Evolutionary conservation across 371 early-diverging fungal species (phyloP), one percentile per base, ranked within the genome.

Genomic region (Mortierella sp.): DNA sequence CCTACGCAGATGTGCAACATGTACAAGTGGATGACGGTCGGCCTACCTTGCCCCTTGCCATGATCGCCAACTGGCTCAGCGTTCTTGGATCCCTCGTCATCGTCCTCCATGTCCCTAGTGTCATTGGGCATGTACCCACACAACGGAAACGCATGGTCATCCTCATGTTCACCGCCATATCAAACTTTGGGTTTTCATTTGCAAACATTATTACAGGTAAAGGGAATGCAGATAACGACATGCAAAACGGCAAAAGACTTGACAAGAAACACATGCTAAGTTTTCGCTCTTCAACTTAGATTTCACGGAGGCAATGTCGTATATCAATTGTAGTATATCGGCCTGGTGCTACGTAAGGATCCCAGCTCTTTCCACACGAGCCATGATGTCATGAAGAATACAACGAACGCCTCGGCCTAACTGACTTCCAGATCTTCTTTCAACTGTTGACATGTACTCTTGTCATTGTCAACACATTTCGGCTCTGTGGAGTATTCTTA

Each of bases 321-420:
- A 12, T 30, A 27, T 45, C 1, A 41, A 30, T 16, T 76, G 76
- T 34, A 61, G 46, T 5, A 7, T 76, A 21, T 69, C 70, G 2
- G 76, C 70, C 23, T 76, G 76, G 76, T 76, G 70, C 56, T 76
- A 76, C 62, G 76, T 76, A 70, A 62, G 70, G 16, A 12, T 5
- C 45, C 45, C 5, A 4, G 19, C 45, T 16, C 14, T 28, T 24
- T 51, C 14, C 16, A n/a, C n/a, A n/a, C n/a, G n/a, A n/a, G n/a
- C n/a, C 34, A 34, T 34, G 34, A 34, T 34, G 34, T 34, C 34
- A 34, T 34, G 34, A n/a, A n/a, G n/a, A n/a, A n/a, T n/a, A n/a
- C n/a, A n/a, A n/a, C n/a, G n/a, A n/a, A n/a, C n/a, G n/a, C n/a
- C n/a, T n/a, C n/a, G n/a, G n/a, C n/a, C n/a, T 34, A 34, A 34